phyloP scores from a whole-genome alignment of 208 protist genomes.

The Acanthamoeba divionensis region DNA sequence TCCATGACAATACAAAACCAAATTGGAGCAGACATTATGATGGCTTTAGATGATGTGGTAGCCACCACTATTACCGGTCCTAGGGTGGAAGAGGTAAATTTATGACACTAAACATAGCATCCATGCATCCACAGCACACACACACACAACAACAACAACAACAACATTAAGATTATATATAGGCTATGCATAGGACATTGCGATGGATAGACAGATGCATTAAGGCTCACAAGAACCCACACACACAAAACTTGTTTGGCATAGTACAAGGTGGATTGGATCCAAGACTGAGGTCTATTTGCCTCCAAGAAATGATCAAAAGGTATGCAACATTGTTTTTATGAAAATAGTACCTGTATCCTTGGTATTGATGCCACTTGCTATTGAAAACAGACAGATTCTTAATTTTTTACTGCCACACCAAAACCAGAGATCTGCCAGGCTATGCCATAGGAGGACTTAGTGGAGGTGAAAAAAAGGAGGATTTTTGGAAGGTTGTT shows the following conservation, averaged over 20 bases:
- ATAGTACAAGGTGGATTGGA: constrained; percentile 98
- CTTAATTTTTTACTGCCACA: too few relatives aligned
- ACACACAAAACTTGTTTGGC: constrained; percentile 96
- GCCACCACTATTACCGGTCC: constrained; percentile 70
- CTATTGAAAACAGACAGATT: too few relatives aligned
- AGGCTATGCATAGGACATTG: constrained; percentile 92
- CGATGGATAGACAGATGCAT: constrained; percentile 97
- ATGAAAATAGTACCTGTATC: too few relatives aligned
- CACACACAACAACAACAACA: neutral
- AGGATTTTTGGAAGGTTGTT: constrained; percentile 85
- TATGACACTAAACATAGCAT: neutral
- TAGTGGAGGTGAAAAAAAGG: constrained; percentile 96
- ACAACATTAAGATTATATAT: constrained; percentile 54
- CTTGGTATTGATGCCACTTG: too few relatives aligned
- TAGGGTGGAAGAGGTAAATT: constrained; percentile 91
- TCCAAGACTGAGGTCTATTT: constrained; percentile 85
- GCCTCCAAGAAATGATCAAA: constrained; percentile 90
- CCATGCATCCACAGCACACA: neutral
- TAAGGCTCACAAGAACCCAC: constrained; percentile 86
- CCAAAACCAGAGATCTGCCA: constrained; percentile 71
- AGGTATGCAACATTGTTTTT: too few relatives aligned
- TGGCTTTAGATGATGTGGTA: constrained; percentile 84
- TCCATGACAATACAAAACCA: constrained; percentile 97
- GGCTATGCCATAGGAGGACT: constrained; percentile 99
- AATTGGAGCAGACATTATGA: constrained; percentile 99